Conservation (phyloP, 305 asterid species). For the Fraxinus xanthoxyloides region DNA sequence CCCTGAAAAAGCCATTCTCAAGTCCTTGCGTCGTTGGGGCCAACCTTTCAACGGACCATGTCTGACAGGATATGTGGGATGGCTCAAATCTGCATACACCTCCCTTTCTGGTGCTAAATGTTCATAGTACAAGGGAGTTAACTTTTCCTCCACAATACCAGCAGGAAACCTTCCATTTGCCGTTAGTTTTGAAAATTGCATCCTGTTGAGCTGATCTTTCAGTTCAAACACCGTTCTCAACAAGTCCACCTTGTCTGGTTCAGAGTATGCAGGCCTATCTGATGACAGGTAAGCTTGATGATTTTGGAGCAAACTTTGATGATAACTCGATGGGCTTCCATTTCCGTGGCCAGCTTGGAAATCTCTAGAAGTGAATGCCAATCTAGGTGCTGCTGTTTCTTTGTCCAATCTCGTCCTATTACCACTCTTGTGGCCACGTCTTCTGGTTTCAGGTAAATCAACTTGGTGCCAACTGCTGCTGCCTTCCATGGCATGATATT, state of each 20-base stretch:
- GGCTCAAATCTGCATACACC: conserved; percentile 30
- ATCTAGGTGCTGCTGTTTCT: conserved; percentile 27
- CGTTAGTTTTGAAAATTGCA: conserved; percentile 33
- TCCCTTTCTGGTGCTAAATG: conserved; percentile 36
- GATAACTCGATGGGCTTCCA: too few relatives aligned
- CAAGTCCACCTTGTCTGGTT: conserved; percentile 56
- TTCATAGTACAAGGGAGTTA: conserved; percentile 28
- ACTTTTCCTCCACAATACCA: conserved; percentile 22
- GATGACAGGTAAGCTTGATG: conserved; percentile 36
- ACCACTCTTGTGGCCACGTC: conserved; percentile 20
- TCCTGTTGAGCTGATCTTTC: conserved; percentile 61
- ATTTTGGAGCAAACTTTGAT: too few relatives aligned
- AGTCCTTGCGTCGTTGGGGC: conserved; percentile 30
- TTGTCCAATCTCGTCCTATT: conserved; percentile 31
- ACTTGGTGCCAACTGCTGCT: conserved; percentile 34
- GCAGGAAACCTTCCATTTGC: conserved; percentile 28
- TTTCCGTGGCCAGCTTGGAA: too few relatives aligned
- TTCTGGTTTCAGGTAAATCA: conserved; percentile 32
- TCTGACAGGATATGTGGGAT: conserved; percentile 27
- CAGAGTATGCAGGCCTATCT: conserved; percentile 38
- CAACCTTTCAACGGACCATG: conserved; percentile 25
- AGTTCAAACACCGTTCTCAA: conserved; percentile 69
- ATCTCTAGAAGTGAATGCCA: too few relatives aligned
- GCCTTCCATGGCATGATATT: conserved; percentile 31
- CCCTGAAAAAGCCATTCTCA: conserved; percentile 57